Evolutionary conservation across 805 yeast genomes (phyloP).

Genomic region (Yamadazyma paraphyllophila): DNA sequence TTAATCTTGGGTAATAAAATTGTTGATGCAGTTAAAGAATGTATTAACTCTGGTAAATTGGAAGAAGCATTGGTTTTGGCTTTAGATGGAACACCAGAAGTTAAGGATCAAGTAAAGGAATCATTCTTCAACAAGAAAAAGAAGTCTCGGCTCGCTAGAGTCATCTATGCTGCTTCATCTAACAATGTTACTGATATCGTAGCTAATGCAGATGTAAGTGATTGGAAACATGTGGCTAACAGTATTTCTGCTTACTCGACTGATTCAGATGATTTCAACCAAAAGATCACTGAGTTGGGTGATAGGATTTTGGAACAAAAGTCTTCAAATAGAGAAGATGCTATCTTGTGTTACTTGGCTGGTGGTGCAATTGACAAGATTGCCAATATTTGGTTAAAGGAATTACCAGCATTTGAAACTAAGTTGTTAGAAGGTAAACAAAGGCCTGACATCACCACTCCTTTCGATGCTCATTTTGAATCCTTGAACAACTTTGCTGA

Average conservation of each 20-base stretch:
- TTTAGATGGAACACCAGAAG: slow-evolving; percentile 54
- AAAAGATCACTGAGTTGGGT: slow-evolving; percentile 66
- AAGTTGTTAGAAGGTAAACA: slow-evolving; percentile 46
- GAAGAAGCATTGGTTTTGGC: slow-evolving; percentile 84
- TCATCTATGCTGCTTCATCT: slow-evolving; percentile 63
- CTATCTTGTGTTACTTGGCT: slow-evolving; percentile 73
- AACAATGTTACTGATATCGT: slow-evolving; percentile 66
- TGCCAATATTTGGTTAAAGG: slow-evolving; percentile 80
- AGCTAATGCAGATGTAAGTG: slow-evolving; percentile 66
- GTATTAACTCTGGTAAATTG: slow-evolving; percentile 61
- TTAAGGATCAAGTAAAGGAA: slow-evolving; percentile 66
- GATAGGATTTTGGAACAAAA: slow-evolving; percentile 55
- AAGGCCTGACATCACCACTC: slow-evolving; percentile 45
- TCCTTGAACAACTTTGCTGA: slow-evolving; percentile 81
- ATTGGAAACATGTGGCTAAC: slow-evolving; percentile 83
- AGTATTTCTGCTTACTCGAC: slow-evolving; percentile 58
- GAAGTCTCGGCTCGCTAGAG: slow-evolving; percentile 61
- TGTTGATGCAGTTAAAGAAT: slow-evolving; percentile 63
- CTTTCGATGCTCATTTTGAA: slow-evolving; percentile 80
- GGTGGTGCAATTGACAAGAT: slow-evolving; percentile 81
- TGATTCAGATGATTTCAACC: slow-evolving; percentile 48
- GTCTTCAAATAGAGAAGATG: slow-evolving; percentile 60
- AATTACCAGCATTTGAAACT: slow-evolving; percentile 46
- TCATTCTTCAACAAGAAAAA: slow-evolving; percentile 66
- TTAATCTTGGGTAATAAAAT: slow-evolving; percentile 59